Conservation (phyloP, 345 rosid genomes). For the Populus nigra region DNA sequence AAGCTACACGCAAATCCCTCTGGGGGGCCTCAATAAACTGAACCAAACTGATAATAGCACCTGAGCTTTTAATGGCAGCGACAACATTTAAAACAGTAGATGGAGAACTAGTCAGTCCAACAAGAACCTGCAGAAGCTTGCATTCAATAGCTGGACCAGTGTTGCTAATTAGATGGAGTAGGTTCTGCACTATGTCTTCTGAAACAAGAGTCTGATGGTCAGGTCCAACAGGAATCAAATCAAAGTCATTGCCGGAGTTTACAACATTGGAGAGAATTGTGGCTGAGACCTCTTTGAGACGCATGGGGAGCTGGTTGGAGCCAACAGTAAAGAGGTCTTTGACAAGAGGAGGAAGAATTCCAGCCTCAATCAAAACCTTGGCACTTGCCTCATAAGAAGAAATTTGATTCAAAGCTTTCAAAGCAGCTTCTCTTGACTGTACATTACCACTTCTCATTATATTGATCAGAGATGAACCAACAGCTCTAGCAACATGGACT, state of each 20-base stretch:
- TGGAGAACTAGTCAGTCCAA: slow-evolving; percentile 75
- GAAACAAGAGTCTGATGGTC: slow-evolving; percentile 81
- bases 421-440: slow-evolving; percentile 76
- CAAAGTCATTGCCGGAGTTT: slow-evolving; percentile 70
- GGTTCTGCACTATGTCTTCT: slow-evolving; percentile 67
- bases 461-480: slow-evolving; percentile 70
- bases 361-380: slow-evolving; percentile 66
- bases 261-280: slow-evolving; percentile 90
- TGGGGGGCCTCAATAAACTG: slow-evolving; percentile 90
- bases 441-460: slow-evolving; percentile 68
- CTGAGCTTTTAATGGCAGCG: slow-evolving; percentile 84
- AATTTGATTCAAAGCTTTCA: slow-evolving; percentile 81
- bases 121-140: slow-evolving; percentile 90
- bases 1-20: slow-evolving; percentile 72
- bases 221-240: slow-evolving; percentile 59
- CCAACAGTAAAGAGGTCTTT: slow-evolving; percentile 79
- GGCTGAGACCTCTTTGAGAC: slow-evolving; percentile 85
- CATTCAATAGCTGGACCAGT: slow-evolving; percentile 95
- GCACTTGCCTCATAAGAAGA: slow-evolving; percentile 79
- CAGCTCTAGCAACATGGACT: slow-evolving; percentile 70
- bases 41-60: slow-evolving; percentile 89
- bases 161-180: slow-evolving; percentile 87
- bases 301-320: slow-evolving; percentile 73
- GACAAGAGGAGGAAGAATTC: slow-evolving; percentile 89
- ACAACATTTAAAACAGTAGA: slow-evolving; percentile 68